Conservation (phyloP, 1,284 basidiomycete genomes). For the Cryptococcus amylolentus region DNA sequence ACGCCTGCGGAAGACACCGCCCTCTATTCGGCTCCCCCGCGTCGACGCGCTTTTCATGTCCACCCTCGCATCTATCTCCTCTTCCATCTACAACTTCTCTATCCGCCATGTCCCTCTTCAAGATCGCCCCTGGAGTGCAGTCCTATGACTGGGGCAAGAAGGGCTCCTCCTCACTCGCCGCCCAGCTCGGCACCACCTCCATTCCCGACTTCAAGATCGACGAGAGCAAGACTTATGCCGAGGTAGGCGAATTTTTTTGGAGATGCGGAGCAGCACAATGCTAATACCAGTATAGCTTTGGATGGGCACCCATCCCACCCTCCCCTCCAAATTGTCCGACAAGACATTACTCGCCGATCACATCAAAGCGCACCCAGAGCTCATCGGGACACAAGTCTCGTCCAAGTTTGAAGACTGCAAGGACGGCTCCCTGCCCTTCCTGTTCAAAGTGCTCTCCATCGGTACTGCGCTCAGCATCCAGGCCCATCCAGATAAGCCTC, state of each 20-base stretch:
- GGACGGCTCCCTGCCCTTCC: conserved; percentile 77
- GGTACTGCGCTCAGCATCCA: conserved; percentile 94
- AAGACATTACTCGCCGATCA: conserved; percentile 58
- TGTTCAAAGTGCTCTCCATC: conserved; percentile 92
- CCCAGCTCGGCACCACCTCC: conserved; percentile 53
- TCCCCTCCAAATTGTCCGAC: conserved; percentile 68
- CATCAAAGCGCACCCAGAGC: conserved; percentile 62
- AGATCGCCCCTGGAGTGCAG: conserved; percentile 46
- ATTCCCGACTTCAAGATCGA: conserved; percentile 56
- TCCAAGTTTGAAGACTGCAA: conserved; percentile 59
- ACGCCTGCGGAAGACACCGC: neutral
- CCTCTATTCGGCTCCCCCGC: neutral
- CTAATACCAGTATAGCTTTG: conserved; percentile 63
- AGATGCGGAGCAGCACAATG: neutral
- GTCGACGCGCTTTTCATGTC: neutral
- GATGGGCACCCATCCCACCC: conserved; percentile 96
- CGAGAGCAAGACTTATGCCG: conserved; percentile 61
- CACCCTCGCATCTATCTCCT: neutral
- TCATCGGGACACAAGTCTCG: conserved; percentile 61
- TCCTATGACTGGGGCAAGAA: conserved; percentile 58
- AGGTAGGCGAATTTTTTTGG: conserved; percentile 52
- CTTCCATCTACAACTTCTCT: neutral
- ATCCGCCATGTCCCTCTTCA: conserved; percentile 35
- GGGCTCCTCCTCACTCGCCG: conserved; percentile 54
- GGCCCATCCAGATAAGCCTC: conserved; percentile 90